phyloP scores from a whole-genome alignment of 2,329 filamentous ascomycete genomes.

The Huntiella decipiens region DNA sequence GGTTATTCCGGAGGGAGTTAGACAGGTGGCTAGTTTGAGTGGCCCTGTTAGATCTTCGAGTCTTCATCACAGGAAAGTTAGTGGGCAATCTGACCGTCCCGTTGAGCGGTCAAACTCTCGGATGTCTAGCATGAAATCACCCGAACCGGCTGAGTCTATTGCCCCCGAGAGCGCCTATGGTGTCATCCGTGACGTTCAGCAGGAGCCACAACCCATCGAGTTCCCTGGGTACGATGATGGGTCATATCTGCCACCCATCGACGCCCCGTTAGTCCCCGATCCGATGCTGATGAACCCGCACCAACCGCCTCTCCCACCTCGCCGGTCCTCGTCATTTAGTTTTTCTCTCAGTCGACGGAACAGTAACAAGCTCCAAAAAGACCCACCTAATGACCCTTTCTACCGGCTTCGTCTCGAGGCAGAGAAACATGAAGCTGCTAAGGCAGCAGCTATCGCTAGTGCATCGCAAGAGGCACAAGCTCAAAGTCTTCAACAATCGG shows the following conservation, averaged over 20 bases:
- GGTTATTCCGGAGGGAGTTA: constrained; percentile 2
- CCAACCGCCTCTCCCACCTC: constrained; percentile 15
- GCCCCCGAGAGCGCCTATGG: too few relatives aligned
- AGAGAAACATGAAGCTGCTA: constrained; percentile 18
- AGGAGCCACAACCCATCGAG: not conserved
- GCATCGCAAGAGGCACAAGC: not conserved
- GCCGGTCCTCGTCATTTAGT: constrained; percentile 17
- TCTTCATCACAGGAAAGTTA: too few relatives aligned
- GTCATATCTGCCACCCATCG: constrained; percentile 10
- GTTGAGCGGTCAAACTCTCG: too few relatives aligned
- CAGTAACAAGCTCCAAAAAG: constrained; percentile 41
- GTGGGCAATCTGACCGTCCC: too few relatives aligned
- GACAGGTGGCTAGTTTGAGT: not conserved
- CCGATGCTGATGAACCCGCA: constrained; percentile 12
- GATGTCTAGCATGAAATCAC: too few relatives aligned
- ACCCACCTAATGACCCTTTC: constrained; percentile 34
- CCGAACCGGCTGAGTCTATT: too few relatives aligned
- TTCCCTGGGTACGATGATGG: constrained; percentile 7
- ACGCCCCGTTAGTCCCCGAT: constrained; percentile 10
- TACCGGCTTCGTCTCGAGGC: constrained; percentile 24
- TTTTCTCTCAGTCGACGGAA: constrained; percentile 26
- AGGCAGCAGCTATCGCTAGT: constrained; percentile 3
- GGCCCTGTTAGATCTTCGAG: too few relatives aligned
- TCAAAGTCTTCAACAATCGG: not conserved
- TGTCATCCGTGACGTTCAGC: not conserved